These are phyloP conservation scores for Cladophialophora psammophila DNA, from an alignment of 2,329 filamentous ascomycete species.

Conservation along the genomic window DNA sequence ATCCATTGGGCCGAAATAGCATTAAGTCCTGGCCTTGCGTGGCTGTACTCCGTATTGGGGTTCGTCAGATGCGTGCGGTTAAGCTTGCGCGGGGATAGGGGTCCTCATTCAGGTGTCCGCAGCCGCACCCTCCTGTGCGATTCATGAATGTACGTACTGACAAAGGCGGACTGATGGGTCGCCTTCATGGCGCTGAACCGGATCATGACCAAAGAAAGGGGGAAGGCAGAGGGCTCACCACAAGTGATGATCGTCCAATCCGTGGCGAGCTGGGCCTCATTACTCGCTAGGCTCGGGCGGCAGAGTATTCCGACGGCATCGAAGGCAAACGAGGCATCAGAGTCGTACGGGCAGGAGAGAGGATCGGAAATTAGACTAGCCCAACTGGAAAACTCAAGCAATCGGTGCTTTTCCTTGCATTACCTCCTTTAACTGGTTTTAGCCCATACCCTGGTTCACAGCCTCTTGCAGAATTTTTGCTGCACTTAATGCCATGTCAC, in stretches of 20 bases:
- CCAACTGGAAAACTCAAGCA: not conserved
- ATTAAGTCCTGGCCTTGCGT: not conserved
- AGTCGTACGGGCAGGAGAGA: not conserved
- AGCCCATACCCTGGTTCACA: slow-evolving; percentile 13
- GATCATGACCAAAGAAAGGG: not conserved
- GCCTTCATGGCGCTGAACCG: not conserved
- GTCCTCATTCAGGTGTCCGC: not conserved
- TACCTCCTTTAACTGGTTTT: not conserved
- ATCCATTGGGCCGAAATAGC: slow-evolving; percentile 6
- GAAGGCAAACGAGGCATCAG: not conserved
- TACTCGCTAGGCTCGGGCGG: not conserved
- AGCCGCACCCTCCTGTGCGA: slow-evolving; percentile 3
- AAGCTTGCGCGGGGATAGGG: not conserved
- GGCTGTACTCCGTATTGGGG: not conserved
- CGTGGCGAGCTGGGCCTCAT: not conserved
- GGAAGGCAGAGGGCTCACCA: not conserved
- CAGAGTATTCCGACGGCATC: not conserved
- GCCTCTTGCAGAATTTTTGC: slow-evolving; percentile 39
- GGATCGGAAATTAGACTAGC: not conserved
- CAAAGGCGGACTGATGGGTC: not conserved
- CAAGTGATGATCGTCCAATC: not conserved
- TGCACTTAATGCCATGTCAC: slow-evolving; percentile 58
- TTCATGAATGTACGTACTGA: not conserved
- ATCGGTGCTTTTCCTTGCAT: not conserved
- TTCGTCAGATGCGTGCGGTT: slow-evolving; percentile 3